Percentiles rank a stretch among this genome's conserved stretches.
These are phyloP conservation scores for Chlorella sp. DNA, from an alignment of 139 green algal species.

Conservation along the genomic window DNA sequence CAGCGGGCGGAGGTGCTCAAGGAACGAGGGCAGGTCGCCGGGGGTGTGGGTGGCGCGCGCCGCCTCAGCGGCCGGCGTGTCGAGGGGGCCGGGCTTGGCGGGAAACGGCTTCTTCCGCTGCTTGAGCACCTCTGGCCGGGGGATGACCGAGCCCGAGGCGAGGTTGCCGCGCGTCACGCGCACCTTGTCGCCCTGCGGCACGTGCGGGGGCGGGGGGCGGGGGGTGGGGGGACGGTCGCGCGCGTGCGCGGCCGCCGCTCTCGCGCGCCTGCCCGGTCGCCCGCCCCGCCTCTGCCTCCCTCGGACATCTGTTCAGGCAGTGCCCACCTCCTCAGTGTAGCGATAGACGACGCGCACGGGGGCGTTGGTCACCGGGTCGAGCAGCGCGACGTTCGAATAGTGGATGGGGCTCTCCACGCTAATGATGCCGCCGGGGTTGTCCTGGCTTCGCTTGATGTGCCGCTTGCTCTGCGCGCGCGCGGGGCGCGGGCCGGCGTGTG, in stretches of 20 bases:
- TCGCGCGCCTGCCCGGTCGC: too few species aligned
- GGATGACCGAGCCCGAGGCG: constrained; percentile 59
- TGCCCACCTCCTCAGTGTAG: constrained; percentile 75
- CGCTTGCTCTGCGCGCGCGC: constrained; percentile 59
- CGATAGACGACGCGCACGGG: constrained; percentile 58
- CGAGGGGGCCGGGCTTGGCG: constrained; percentile 9
- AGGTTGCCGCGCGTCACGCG: constrained; percentile 56
- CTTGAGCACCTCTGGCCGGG: constrained; percentile 57
- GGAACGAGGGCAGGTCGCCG: constrained; percentile 40
- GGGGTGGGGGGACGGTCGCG: too few species aligned
- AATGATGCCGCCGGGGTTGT: constrained; percentile 66
- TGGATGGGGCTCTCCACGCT: constrained; percentile 70
- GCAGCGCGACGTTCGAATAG: constrained; percentile 79
- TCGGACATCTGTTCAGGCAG: too few species aligned
- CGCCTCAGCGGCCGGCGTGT: constrained; percentile 26
- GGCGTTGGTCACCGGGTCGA: constrained; percentile 70
- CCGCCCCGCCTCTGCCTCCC: too few species aligned
- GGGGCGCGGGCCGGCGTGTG: neutral
- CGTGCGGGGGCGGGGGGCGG: neutral
- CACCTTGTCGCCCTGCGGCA: too few species aligned
- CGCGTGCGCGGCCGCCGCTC: too few species aligned
- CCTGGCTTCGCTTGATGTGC: constrained; percentile 54
- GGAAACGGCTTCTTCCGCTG: constrained; percentile 39
- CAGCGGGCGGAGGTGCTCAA: constrained; percentile 24
- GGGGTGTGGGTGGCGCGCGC: constrained; percentile 22